These are phyloP conservation scores for Thermothelomyces thermophilus DNA, from an alignment of 2,329 filamentous ascomycete genomes.

Conservation along the genomic window DNA sequence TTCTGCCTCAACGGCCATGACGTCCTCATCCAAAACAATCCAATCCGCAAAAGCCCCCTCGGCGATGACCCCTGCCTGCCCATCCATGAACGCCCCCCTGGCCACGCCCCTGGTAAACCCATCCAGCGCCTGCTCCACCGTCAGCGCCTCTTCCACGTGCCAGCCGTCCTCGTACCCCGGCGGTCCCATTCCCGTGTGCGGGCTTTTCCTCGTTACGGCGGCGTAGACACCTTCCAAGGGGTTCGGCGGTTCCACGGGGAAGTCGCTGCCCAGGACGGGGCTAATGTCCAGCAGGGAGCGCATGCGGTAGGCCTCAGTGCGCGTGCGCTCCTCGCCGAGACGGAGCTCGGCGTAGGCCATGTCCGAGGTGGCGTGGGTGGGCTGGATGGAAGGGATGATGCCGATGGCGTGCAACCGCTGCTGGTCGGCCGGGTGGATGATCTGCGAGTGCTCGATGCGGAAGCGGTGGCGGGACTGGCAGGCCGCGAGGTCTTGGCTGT, in stretches of 20 bases:
- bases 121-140: constrained; percentile 50
- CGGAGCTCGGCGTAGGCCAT: constrained; percentile 59
- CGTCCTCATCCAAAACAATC: constrained; percentile 58
- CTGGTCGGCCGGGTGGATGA: constrained; percentile 61
- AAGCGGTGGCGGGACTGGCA: constrained; percentile 52
- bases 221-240: constrained; percentile 65
- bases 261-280: constrained; percentile 61
- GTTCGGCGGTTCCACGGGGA: constrained; percentile 63
- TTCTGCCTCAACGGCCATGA: constrained; percentile 46
- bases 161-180: constrained; percentile 49
- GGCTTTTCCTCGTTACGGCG: constrained; percentile 55
- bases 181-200: constrained; percentile 47
- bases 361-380: constrained; percentile 65
- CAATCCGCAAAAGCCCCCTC: constrained; percentile 61
- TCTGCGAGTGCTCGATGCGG: constrained; percentile 65
- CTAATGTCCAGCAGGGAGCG: constrained; percentile 47
- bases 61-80: constrained; percentile 51
- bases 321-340: constrained; percentile 50
- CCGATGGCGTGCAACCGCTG: constrained; percentile 49
- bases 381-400: constrained; percentile 63
- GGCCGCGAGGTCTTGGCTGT: constrained; percentile 31
- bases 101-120: constrained; percentile 58
- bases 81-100: constrained; percentile 53
- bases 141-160: constrained; percentile 54
- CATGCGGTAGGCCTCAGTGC: constrained; percentile 59